A percentile compares a stretch with the other conserved stretches of the same genome.
These are phyloP conservation scores for Strobilomyces confusus DNA, from an alignment of 768 basidiomycete species.

Conservation along the genomic window DNA sequence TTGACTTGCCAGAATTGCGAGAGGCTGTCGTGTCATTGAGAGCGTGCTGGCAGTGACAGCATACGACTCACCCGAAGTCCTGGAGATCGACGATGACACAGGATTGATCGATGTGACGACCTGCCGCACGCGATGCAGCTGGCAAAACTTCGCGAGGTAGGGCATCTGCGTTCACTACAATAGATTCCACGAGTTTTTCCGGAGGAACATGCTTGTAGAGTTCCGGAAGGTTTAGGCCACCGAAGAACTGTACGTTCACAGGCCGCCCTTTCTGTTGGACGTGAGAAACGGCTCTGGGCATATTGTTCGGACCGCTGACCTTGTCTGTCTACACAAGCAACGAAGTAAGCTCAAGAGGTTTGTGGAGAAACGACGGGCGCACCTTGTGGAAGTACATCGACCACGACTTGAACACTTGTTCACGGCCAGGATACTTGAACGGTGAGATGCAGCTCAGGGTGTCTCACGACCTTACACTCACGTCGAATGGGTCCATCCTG, in stretches of 20 bases:
- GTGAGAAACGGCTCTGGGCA: background rate
- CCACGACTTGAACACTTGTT: slow-evolving; percentile 70
- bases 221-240: slow-evolving; percentile 53
- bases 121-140: slow-evolving; percentile 55
- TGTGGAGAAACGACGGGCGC: slow-evolving; percentile 9
- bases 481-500: slow-evolving; percentile 66
- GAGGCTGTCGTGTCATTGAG: slow-evolving; percentile 36
- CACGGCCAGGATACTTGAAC: slow-evolving; percentile 62
- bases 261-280: slow-evolving; percentile 60
- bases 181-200: slow-evolving; percentile 57
- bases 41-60: background rate
- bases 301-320: slow-evolving; percentile 33
- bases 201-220: slow-evolving; percentile 56
- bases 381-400: slow-evolving; percentile 79
- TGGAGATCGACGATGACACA: slow-evolving; percentile 69
- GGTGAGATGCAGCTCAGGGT: background rate
- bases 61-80: slow-evolving; percentile 55
- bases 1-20: slow-evolving; percentile 77
- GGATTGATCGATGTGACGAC: slow-evolving; percentile 44
- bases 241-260: slow-evolving; percentile 62
- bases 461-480: slow-evolving; percentile 32
- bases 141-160: slow-evolving; percentile 65
- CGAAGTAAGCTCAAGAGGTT: background rate
- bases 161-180: slow-evolving; percentile 64
- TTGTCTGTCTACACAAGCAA: slow-evolving; percentile 55